phyloP scores from a whole-genome alignment of 257 asterid species.

The Solanum pinnatisectum region DNA sequence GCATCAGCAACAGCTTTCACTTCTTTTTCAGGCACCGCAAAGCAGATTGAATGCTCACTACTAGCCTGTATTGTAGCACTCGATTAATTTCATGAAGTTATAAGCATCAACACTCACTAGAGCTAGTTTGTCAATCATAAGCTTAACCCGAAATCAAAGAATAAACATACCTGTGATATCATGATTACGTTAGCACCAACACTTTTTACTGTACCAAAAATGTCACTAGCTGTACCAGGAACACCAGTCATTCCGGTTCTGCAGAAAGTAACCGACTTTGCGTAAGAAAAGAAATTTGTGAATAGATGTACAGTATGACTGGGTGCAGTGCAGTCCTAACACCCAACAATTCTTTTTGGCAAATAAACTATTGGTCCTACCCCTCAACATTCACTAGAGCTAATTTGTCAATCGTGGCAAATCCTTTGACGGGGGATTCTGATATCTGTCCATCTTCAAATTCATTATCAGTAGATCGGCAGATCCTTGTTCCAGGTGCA shows the following conservation, averaged over 20 bases:
- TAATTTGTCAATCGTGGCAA: constrained; percentile 94
- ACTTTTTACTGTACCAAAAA: constrained; percentile 83
- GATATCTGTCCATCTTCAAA: constrained; percentile 34
- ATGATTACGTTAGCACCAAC: constrained; percentile 97
- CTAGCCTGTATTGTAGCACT: constrained; percentile 62
- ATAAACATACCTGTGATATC: constrained; percentile 79
- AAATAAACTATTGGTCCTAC: constrained; percentile 27
- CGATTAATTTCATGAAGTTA: background rate
- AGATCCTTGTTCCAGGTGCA: constrained; percentile 87
- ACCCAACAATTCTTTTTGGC: background rate
- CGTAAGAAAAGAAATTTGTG: background rate
- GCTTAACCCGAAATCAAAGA: background rate
- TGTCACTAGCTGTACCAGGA: constrained; percentile 92
- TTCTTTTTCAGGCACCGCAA: constrained; percentile 97
- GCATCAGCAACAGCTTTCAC: constrained; percentile 83
- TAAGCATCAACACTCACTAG: background rate
- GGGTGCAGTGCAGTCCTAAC: background rate
- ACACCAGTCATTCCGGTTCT: constrained; percentile 99
- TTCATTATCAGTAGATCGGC: constrained; percentile 40
- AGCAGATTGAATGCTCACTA: constrained; percentile 98
- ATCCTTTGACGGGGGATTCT: constrained; percentile 81
- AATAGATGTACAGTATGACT: background rate
- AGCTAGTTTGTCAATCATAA: background rate
- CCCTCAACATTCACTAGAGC: constrained; percentile 99
- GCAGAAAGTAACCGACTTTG: constrained; percentile 6